Conservation (phyloP, 2,329 filamentous ascomycete genomes). For the Paradendryphiella salina region DNA sequence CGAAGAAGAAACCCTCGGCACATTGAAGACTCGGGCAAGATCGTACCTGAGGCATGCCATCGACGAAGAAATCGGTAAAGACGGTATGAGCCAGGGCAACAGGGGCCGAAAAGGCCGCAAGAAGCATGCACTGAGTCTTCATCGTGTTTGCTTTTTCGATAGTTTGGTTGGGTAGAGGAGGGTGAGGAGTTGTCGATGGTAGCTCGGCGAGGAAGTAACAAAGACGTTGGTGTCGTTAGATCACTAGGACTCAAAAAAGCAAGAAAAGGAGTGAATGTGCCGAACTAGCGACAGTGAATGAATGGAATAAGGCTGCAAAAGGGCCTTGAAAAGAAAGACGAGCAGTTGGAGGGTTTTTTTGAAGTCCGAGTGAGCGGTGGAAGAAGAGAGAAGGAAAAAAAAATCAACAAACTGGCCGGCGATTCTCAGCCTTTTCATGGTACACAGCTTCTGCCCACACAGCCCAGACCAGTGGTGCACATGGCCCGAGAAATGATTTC, state of each 20-base stretch:
- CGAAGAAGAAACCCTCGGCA: neutral
- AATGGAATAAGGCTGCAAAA: conserved; percentile 37
- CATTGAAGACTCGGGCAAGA: neutral
- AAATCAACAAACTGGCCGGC: conserved; percentile 6
- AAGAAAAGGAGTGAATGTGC: conserved; percentile 38
- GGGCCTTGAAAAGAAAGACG: conserved; percentile 37
- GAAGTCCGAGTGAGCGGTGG: conserved; percentile 33
- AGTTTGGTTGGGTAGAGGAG: neutral
- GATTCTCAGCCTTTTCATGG: conserved; percentile 31
- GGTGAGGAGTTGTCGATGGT: neutral
- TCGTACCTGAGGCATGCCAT: conserved; percentile 39
- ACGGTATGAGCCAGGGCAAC: conserved; percentile 43
- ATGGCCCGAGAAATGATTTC: conserved; percentile 2
- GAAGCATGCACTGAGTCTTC: conserved; percentile 42
- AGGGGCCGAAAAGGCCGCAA: conserved; percentile 39
- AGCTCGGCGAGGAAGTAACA: conserved; percentile 2
- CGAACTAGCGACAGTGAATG: conserved; percentile 45
- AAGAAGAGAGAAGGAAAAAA: conserved; percentile 12
- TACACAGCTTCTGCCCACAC: neutral
- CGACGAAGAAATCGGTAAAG: conserved; percentile 43
- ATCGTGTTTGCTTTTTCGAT: conserved; percentile 25
- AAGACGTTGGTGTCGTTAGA: conserved; percentile 21
- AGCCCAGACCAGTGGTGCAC: conserved; percentile 10
- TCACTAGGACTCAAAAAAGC: conserved; percentile 39
- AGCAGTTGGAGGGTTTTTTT: conserved; percentile 35